Evolutionary conservation across 768 basidiomycete species (phyloP).

Genomic region (Hebeloma cylindrosporum): DNA sequence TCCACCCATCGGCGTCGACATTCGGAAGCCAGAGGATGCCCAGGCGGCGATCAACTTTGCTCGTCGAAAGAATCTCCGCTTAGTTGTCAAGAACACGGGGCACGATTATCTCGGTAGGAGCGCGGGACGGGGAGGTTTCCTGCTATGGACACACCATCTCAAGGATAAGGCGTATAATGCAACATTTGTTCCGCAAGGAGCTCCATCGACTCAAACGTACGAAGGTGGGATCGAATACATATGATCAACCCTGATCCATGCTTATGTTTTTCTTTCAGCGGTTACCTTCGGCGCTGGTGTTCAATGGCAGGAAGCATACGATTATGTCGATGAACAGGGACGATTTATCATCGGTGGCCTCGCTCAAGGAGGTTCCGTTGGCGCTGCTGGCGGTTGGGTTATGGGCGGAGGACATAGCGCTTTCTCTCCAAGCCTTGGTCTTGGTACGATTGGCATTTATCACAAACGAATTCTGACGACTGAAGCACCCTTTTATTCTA

Average conservation of each 20-base stretch:
- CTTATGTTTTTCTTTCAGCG: constrained; percentile 11
- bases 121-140: constrained; percentile 37
- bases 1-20: constrained; percentile 41
- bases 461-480: not conserved
- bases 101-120: constrained; percentile 48
- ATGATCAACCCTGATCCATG: not conserved
- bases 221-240: constrained; percentile 13
- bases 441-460: constrained; percentile 29
- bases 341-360: constrained; percentile 48
- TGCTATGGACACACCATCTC: constrained; percentile 42
- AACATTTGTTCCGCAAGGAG: constrained; percentile 34
- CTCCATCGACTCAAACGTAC: constrained; percentile 15
- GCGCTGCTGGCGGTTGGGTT: constrained; percentile 49
- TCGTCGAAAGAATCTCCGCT: constrained; percentile 31
- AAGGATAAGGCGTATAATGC: constrained; percentile 32
- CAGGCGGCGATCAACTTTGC: constrained; percentile 42
- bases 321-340: constrained; percentile 35
- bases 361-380: constrained; percentile 39
- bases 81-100: constrained; percentile 40
- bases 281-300: constrained; percentile 42
- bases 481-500: constrained; percentile 11
- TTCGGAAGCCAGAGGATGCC: constrained; percentile 35
- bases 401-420: constrained; percentile 48
- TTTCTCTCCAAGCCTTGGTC: constrained; percentile 39
- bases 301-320: constrained; percentile 46